Evolutionary conservation across 192 early-diverging fungal species (phyloP), one percentile per base, ranked within the genome.

Genomic region (Entomortierella chlamydospora): DNA sequence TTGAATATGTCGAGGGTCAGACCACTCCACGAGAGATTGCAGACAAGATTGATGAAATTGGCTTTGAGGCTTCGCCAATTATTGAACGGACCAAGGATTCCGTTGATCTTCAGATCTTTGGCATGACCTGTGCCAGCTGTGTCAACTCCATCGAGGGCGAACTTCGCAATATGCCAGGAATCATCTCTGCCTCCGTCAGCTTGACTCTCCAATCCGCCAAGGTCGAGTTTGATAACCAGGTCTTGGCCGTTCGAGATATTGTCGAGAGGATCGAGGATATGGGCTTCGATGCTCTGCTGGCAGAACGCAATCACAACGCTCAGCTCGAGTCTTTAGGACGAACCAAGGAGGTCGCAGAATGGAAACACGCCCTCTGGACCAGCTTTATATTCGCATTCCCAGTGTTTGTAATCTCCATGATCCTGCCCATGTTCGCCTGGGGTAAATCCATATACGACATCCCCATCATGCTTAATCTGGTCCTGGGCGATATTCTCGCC

Each of bases 71-170:
- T 2, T 59, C 82, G 17, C 73, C 86, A 5, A 71, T 95, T 25
- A 79, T 80, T 11, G 85, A 84, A 2, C 82, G 83, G 20, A 70
- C 64, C 28, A 52, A 89, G 39, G 88, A 87, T 26, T 81, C 70
- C 0, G 83, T 91, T 2, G 86, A 88, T 57, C 85, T 99, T n/a
- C 87, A 92, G 57, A 90, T 99, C n/a, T 95, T 90, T 64, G 96
- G 96, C n/a, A 97, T 99, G 96, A 93, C 92, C 17, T 94, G 93
- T 59, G 90, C 90, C 17, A 90, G 88, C 54, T 96, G 95, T 67
- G 93, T 91, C 37, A 88, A 88, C 8, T 84, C 88, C 29, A 92
- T 99, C 52, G 95, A 97, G 70, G 89, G 90, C 1, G 86, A 83
- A 31, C 72, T 94, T 2, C 57, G 55, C 15, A 87, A 87, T 26